Evolutionary conservation across 495 filamentous ascomycete species (phyloP).

Genomic region (Pseudomonodictys pantanalensis): DNA sequence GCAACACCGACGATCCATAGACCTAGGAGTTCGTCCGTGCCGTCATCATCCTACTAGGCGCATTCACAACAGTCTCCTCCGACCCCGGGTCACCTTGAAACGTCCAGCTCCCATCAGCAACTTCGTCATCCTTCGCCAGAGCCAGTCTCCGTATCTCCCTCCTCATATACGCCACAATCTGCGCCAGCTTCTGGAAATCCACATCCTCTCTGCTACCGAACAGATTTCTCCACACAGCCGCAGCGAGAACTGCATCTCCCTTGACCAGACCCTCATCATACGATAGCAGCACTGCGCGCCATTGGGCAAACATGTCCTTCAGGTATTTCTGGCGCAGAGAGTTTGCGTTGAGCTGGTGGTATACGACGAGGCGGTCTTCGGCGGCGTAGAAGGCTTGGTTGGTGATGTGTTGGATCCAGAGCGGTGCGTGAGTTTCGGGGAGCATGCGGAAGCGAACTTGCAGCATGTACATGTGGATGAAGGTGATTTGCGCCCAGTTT

Average conservation of each 20-base stretch:
- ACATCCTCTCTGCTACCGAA: conserved; percentile 73
- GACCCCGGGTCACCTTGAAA: conserved; percentile 16
- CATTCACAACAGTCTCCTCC: conserved; percentile 2
- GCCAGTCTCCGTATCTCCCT: conserved; percentile 48
- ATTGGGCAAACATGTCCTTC: conserved; percentile 88
- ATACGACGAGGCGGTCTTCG: conserved; percentile 77
- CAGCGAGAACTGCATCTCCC: conserved; percentile 79
- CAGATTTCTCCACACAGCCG: conserved; percentile 90
- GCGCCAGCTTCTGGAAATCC: conserved; percentile 67
- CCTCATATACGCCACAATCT: conserved; percentile 77
- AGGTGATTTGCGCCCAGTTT: conserved; percentile 92
- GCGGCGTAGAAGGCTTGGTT: conserved; percentile 93
- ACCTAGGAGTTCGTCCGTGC: background rate
- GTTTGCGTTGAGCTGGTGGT: conserved; percentile 65
- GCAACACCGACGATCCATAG: background rate
- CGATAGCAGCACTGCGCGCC: conserved; percentile 75
- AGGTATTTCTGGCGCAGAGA: conserved; percentile 76
- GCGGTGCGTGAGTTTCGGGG: conserved; percentile 55
- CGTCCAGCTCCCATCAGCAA: conserved; percentile 29
- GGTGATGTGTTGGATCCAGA: conserved; percentile 72
- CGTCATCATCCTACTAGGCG: conserved; percentile 15
- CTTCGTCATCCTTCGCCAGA: conserved; percentile 23
- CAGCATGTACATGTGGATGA: conserved; percentile 92
- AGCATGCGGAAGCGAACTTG: conserved; percentile 80
- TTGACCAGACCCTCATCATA: conserved; percentile 85